Evolutionary conservation across 352 stramenopile genomes (phyloP).

Genomic region (Phytophthora chlamydospora): DNA sequence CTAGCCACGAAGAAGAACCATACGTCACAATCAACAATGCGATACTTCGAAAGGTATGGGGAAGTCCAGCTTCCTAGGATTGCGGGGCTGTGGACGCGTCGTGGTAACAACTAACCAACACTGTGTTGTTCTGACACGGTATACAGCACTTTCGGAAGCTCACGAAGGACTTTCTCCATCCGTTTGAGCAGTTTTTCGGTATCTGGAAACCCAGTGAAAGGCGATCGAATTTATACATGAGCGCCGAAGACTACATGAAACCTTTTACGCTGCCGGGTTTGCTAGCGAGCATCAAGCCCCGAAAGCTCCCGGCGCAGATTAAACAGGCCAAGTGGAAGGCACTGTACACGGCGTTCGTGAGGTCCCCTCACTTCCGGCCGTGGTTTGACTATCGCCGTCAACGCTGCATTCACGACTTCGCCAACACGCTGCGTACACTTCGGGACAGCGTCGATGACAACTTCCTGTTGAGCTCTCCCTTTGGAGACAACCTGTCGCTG

Average conservation of each 20-base stretch:
- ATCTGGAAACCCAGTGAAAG: constrained; percentile 72
- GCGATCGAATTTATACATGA: constrained; percentile 75
- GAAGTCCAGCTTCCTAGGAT: not conserved
- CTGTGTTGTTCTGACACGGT: constrained; percentile 2
- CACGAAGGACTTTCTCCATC: constrained; percentile 85
- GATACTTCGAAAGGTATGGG: constrained; percentile 69
- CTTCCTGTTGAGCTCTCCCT: constrained; percentile 47
- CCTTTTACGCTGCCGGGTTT: constrained; percentile 66
- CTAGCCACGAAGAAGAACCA: constrained; percentile 66
- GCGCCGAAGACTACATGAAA: constrained; percentile 73
- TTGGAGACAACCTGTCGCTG: constrained; percentile 47
- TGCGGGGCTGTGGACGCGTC: not conserved
- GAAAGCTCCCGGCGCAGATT: constrained; percentile 64
- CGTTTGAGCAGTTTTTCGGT: constrained; percentile 88
- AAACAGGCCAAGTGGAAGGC: constrained; percentile 69
- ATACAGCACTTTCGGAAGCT: constrained; percentile 85
- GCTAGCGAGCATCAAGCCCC: constrained; percentile 58
- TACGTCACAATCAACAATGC: constrained; percentile 87
- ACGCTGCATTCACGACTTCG: constrained; percentile 74
- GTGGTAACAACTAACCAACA: constrained; percentile 3
- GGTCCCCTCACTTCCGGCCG: constrained; percentile 73
- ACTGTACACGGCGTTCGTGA: constrained; percentile 76
- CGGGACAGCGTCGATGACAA: constrained; percentile 49
- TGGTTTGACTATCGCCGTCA: constrained; percentile 79
- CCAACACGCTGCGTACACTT: constrained; percentile 57